Evolutionary conservation across 225 moss, liverwort and hornwort species (phyloP).

Genomic region (Ulota crispa): DNA sequence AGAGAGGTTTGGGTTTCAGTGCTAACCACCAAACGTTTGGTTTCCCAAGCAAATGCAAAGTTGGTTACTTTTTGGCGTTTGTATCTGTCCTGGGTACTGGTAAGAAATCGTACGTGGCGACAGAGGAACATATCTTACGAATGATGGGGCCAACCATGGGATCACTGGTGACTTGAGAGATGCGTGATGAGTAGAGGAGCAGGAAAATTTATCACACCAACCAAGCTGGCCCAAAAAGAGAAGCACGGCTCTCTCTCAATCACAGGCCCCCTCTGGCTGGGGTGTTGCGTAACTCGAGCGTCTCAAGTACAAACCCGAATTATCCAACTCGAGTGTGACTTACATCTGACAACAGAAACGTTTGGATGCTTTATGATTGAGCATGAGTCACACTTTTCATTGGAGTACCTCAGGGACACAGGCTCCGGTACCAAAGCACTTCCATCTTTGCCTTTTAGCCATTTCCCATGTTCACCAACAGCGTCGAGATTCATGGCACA

Average conservation of each 20-base stretch:
- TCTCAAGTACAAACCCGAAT: slow-evolving; percentile 21
- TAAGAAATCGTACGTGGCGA: slow-evolving; percentile 27
- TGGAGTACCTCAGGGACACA: not conserved
- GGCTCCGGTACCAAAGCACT: not conserved
- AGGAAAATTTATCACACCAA: slow-evolving; percentile 47
- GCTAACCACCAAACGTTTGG: not conserved
- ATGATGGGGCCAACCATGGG: slow-evolving; percentile 33
- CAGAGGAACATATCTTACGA: slow-evolving; percentile 36
- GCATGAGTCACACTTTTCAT: not conserved
- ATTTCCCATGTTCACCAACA: not conserved
- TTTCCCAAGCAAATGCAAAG: not conserved
- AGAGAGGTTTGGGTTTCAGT: not conserved
- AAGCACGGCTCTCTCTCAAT: slow-evolving; percentile 37
- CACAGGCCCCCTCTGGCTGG: slow-evolving; percentile 21
- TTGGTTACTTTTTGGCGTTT: slow-evolving; percentile 19
- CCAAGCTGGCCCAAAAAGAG: slow-evolving; percentile 27
- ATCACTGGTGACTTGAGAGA: slow-evolving; percentile 29
- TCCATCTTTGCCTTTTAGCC: not conserved
- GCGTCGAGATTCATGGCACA: not conserved
- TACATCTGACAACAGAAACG: slow-evolving; percentile 29
- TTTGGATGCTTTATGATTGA: slow-evolving; percentile 17
- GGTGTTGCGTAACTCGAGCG: slow-evolving; percentile 26
- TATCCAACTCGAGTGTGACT: slow-evolving; percentile 20
- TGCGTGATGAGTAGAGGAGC: slow-evolving; percentile 40
- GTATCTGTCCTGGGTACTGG: slow-evolving; percentile 16